Conservation (phyloP, 2,329 filamentous ascomycete genomes). For the Clarireedia paspali region DNA sequence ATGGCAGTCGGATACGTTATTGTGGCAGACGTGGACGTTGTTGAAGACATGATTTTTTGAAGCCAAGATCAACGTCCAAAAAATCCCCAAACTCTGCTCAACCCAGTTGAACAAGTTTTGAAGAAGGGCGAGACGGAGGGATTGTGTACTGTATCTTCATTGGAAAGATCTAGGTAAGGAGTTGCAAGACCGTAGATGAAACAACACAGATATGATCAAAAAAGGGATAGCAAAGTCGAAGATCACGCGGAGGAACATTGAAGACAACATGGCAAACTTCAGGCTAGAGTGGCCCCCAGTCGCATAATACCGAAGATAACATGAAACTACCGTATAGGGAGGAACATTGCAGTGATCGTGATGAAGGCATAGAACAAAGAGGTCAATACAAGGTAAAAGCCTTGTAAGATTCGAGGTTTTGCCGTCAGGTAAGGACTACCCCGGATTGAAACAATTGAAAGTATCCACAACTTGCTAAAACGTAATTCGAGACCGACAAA, state of each 20-base stretch:
- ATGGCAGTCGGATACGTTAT: slow-evolving; percentile 3
- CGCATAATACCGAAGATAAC: not conserved
- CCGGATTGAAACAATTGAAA: not conserved
- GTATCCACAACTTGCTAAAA: not conserved
- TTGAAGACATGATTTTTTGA: not conserved
- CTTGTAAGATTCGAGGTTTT: not conserved
- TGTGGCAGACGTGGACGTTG: not conserved
- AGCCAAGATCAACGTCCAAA: too few relatives aligned
- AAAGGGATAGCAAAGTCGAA: too few relatives aligned
- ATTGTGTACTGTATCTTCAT: too few relatives aligned
- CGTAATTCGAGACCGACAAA: too few relatives aligned
- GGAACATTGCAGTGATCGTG: not conserved
- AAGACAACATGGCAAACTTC: not conserved
- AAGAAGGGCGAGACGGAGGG: too few relatives aligned
- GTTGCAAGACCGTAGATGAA: too few relatives aligned
- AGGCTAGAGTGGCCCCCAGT: not conserved
- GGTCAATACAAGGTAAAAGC: not conserved
- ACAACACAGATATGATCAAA: too few relatives aligned
- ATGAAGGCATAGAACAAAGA: not conserved
- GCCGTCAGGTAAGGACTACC: not conserved
- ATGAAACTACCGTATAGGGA: not conserved
- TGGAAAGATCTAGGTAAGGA: too few relatives aligned
- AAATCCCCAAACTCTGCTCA: too few relatives aligned
- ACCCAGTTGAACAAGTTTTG: too few relatives aligned
- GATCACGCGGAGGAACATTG: not conserved